Percentiles rank a stretch among this genome's conserved stretches.
Evolutionary conservation across 2,329 filamentous ascomycete species (phyloP).

Genomic region (Diaporthe sp.): DNA sequence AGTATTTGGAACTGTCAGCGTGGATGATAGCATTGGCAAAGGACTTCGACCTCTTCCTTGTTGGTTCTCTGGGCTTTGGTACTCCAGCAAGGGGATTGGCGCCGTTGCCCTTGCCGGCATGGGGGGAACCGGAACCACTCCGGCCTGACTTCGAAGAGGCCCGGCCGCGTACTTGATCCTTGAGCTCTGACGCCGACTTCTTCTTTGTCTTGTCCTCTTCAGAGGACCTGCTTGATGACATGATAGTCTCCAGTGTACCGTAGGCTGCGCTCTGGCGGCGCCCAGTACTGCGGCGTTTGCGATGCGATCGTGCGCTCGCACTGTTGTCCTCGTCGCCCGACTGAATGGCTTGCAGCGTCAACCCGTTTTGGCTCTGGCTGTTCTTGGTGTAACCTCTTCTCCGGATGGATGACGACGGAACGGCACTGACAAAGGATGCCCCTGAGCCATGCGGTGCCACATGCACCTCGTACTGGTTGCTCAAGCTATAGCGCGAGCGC

Average conservation of each 20-base stretch:
- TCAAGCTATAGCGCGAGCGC: conserved; percentile 73
- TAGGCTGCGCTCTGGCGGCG: conserved; percentile 69
- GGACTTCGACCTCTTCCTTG: conserved; percentile 56
- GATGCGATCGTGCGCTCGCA: conserved; percentile 50
- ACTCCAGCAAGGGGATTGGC: conserved; percentile 10
- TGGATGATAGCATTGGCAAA: conserved; percentile 62
- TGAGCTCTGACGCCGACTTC: conserved; percentile 70
- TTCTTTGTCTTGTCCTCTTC: conserved; percentile 74
- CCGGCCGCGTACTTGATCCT: conserved; percentile 67
- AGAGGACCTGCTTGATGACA: conserved; percentile 75
- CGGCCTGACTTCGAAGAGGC: conserved; percentile 52
- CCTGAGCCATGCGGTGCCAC: conserved; percentile 74
- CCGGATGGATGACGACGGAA: conserved; percentile 42
- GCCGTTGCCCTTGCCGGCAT: conserved; percentile 43
- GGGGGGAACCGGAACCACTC: conserved; percentile 47
- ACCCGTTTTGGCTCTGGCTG: conserved; percentile 57
- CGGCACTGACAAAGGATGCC: conserved; percentile 57
- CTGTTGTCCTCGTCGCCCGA: conserved; percentile 68
- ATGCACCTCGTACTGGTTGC: conserved; percentile 77
- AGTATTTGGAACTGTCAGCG: conserved; percentile 55
- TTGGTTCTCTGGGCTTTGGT: conserved; percentile 22
- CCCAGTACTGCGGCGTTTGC: conserved; percentile 57
- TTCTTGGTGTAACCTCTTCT: conserved; percentile 44
- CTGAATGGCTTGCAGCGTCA: conserved; percentile 70
- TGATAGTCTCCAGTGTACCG: conserved; percentile 76